Percentiles rank a stretch among this genome's conserved stretches.
Evolutionary conservation across 805 yeast species (phyloP).

Genomic region (Schizosaccharomyces cryophilus): DNA sequence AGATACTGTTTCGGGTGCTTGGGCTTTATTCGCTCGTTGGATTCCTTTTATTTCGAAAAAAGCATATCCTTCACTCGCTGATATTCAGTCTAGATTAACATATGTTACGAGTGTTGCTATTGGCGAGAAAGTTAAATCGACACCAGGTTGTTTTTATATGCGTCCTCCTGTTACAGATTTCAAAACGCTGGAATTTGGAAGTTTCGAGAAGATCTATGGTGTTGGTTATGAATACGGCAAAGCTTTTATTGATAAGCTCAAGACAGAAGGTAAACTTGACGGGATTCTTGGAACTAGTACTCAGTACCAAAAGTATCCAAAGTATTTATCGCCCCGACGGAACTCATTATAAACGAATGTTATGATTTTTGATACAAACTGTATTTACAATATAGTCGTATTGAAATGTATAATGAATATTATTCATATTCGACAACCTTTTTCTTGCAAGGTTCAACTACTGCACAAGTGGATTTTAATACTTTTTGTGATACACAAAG

Average conservation of each 20-base stretch:
- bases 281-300: slow-evolving; percentile 13
- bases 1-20: slow-evolving; percentile 52
- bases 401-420: background rate
- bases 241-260: slow-evolving; percentile 27
- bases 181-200: slow-evolving; percentile 78
- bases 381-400: background rate
- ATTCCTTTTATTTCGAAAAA: slow-evolving; percentile 77
- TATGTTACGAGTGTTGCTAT: slow-evolving; percentile 92
- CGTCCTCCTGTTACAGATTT: slow-evolving; percentile 86
- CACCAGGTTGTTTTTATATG: slow-evolving; percentile 64
- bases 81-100: slow-evolving; percentile 75
- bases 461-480: no score
- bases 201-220: slow-evolving; percentile 66
- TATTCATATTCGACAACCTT: no score
- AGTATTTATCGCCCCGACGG: background rate
- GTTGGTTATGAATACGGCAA: slow-evolving; percentile 62
- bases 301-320: background rate
- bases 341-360: background rate
- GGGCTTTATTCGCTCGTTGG: slow-evolving; percentile 72
- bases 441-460: no score
- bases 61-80: slow-evolving; percentile 81
- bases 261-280: slow-evolving; percentile 31
- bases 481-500: no score
- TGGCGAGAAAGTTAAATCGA: slow-evolving; percentile 57
- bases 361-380: background rate